Conservation (phyloP, 306 rosid species). For the Cicer pinnatifidum region DNA sequence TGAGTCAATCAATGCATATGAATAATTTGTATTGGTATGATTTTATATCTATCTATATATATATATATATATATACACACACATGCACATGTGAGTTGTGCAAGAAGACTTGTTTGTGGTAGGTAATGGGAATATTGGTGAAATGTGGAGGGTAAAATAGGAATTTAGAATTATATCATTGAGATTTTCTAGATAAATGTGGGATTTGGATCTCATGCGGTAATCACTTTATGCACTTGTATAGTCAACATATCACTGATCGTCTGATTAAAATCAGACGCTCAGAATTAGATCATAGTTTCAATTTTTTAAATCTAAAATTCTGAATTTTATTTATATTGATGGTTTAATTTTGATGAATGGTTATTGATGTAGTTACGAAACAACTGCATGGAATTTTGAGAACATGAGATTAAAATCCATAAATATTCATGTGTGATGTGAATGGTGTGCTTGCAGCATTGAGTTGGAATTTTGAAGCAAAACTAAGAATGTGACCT, state of each 20-base stretch:
- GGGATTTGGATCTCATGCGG: no score
- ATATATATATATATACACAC: neutral
- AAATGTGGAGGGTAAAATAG: conserved; percentile 51
- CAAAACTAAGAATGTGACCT: conserved; percentile 81
- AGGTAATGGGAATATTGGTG: conserved; percentile 38
- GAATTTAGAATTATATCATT: conserved; percentile 35
- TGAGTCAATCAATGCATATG: conserved; percentile 47
- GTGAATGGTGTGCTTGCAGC: conserved; percentile 55
- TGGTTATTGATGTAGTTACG: no score
- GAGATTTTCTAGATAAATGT: conserved; percentile 47
- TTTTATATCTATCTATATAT: conserved; percentile 51
- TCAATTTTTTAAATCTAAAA: no score
- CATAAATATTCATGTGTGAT: conserved; percentile 41
- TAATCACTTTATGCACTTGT: no score
- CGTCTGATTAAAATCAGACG: no score
- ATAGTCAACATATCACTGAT: no score
- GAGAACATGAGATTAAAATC: no score
- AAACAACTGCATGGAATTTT: no score
- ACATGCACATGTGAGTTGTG: conserved; percentile 44
- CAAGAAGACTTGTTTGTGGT: conserved; percentile 39
- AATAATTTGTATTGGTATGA: conserved; percentile 48
- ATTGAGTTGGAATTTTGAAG: conserved; percentile 78
- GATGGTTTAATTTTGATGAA: no score
- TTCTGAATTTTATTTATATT: no score
- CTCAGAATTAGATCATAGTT: no score